Evolutionary conservation across 2,329 filamentous ascomycete genomes (phyloP), one percentile per base, ranked within the genome.

Genomic region (Beauveria asiatica): DNA sequence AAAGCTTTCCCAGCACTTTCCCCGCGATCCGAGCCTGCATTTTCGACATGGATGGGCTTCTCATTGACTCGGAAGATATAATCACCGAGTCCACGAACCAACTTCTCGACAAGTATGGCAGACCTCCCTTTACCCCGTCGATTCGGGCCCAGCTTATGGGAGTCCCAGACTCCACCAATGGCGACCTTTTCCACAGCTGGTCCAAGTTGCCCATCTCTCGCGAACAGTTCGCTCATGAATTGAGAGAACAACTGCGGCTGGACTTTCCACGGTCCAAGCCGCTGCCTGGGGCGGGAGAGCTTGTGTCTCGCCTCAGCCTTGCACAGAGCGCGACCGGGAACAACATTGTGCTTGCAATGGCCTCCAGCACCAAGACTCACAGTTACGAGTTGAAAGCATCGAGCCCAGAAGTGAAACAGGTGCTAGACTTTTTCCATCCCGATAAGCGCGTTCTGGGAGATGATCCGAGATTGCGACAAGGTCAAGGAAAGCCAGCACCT

Each of bases 31-130:
- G 45, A 16, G 87, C 87, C 63, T 88, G 85, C 72, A 83, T 90
- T 63, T 90, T 90, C 72, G 87, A 90, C 75, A 67, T 89, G 86
- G 87, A 90, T 71, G 87, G 87, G 61, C 81, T 90, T 46, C 77
- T 90, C 50, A 86, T 90, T 72, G 81, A 90, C 72, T 83, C 83
- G 30, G 87, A 90, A 73, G 87, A 90, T 69, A 80, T 85, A 61
- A 88, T 89, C 73, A 87, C 84, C 5, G 68, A 76, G 23, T 79
- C 82, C 69, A 86, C 82, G 19, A 88, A 90, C 70, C 75, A 78
- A 19, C 78, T 89, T 42, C 80, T 90, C 7, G 72, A 73, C 57
- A 80, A 83, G 67, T 84, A 86, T 67, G 78, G 77, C 64, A 81
- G 81, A 58, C 85, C 86, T 2, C 63, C 71, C 7, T 75, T 89